Percentiles rank a stretch among this genome's conserved stretches.
Evolutionary conservation across 306 rosid genomes (phyloP).

Genomic region (Quercus agrifolia): DNA sequence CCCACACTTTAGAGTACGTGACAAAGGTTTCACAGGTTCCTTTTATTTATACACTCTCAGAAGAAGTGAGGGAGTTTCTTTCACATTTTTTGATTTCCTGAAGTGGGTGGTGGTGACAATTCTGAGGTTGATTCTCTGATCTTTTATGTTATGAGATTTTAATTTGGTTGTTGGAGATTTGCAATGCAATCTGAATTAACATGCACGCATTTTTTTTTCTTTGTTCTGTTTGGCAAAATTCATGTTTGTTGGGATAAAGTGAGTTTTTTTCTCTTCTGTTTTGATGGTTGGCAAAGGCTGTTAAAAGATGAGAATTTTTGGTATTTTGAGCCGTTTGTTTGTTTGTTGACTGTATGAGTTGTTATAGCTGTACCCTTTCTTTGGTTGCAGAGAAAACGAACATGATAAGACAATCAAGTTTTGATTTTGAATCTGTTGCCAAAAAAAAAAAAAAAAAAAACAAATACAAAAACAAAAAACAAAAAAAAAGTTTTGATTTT

Average conservation of each 20-base stretch:
- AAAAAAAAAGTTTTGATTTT: background rate
- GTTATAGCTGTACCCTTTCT: background rate
- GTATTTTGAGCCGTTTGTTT: background rate
- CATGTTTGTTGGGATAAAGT: background rate
- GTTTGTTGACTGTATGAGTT: background rate
- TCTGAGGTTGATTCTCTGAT: slow-evolving; percentile 15
- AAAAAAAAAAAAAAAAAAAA: too few species aligned
- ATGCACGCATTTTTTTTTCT: background rate
- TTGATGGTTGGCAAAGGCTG: background rate
- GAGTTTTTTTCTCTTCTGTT: background rate
- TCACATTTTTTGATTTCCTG: background rate
- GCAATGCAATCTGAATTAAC: background rate
- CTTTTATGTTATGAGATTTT: background rate
- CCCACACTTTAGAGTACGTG: background rate
- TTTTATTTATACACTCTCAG: background rate
- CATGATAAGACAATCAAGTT: background rate
- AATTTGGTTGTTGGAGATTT: background rate
- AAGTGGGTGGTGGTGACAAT: background rate
- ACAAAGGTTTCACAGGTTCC: background rate
- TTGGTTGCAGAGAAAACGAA: background rate
- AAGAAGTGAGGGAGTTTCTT: background rate
- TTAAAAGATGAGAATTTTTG: background rate
- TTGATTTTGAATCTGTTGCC: background rate
- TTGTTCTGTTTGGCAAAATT: background rate
- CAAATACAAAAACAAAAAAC: too few species aligned